These are phyloP conservation scores for Lodderomyces elongisporus DNA, from an alignment of 1,139 yeast species.

Conservation along the genomic window DNA sequence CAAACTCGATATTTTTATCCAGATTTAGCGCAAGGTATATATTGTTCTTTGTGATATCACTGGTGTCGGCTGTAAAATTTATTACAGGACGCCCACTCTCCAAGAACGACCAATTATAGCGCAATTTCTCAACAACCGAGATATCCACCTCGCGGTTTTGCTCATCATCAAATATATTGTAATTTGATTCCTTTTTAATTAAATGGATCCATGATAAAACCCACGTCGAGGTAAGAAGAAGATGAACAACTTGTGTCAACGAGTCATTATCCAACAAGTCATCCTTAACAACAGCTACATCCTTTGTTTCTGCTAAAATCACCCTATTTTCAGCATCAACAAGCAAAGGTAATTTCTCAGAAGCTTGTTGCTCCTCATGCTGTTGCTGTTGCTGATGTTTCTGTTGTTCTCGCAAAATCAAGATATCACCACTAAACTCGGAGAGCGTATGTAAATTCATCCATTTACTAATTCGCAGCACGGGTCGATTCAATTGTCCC, in stretches of 20 bases:
- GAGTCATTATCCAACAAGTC: slow-evolving; percentile 41
- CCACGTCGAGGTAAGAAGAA: slow-evolving; percentile 46
- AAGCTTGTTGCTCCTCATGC: neutral
- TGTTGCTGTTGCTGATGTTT: neutral
- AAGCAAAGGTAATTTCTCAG: slow-evolving; percentile 9
- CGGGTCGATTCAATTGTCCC: slow-evolving; percentile 16
- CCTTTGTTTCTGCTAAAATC: slow-evolving; percentile 19
- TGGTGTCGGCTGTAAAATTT: slow-evolving; percentile 18
- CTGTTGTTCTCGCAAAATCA: slow-evolving; percentile 9
- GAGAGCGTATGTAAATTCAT: slow-evolving; percentile 32
- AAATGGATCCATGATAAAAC: slow-evolving; percentile 52
- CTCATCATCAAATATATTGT: slow-evolving; percentile 23
- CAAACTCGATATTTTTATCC: slow-evolving; percentile 43
- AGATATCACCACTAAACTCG: slow-evolving; percentile 28
- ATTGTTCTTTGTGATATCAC: slow-evolving; percentile 20
- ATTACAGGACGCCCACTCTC: slow-evolving; percentile 36
- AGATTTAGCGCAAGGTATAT: slow-evolving; percentile 33
- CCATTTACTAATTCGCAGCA: slow-evolving; percentile 41
- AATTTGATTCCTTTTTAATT: slow-evolving; percentile 42
- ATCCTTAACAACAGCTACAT: slow-evolving; percentile 28
- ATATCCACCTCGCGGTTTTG: slow-evolving; percentile 14
- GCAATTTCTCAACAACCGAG: slow-evolving; percentile 40
- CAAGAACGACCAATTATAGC: slow-evolving; percentile 55
- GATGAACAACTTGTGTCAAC: slow-evolving; percentile 44
- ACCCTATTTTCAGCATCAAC: slow-evolving; percentile 32